Evolutionary conservation across 2,329 filamentous ascomycete species (phyloP).

Genomic region (Pestalotiopsis fici): DNA sequence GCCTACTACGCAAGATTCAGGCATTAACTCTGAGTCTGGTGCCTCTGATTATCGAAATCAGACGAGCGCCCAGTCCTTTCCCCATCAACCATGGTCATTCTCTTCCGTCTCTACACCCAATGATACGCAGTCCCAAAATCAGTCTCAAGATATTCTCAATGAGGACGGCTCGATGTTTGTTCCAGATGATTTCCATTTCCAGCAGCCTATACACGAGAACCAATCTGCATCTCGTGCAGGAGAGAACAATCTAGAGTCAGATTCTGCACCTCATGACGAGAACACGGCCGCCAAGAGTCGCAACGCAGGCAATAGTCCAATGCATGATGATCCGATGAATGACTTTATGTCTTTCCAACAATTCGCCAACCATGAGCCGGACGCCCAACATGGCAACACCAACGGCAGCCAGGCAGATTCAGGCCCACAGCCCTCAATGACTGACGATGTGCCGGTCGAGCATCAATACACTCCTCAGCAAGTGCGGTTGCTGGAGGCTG

Average conservation of each 20-base stretch:
- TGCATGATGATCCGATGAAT: too few relatives aligned
- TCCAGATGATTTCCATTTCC: background rate
- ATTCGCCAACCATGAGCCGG: too few relatives aligned
- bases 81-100: background rate
- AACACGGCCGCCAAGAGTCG: background rate
- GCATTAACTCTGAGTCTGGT: background rate
- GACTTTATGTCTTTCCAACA: too few relatives aligned
- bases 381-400: too few relatives aligned
- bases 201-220: background rate
- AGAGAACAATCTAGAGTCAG: background rate
- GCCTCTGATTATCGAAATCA: background rate
- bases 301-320: background rate
- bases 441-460: background rate
- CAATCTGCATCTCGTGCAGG: background rate
- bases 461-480: background rate
- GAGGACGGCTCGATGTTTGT: background rate
- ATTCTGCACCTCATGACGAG: background rate
- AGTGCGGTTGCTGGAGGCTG: background rate
- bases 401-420: too few relatives aligned
- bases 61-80: background rate
- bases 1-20: background rate
- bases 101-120: background rate
- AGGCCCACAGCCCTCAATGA: too few relatives aligned
- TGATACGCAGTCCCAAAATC: background rate
- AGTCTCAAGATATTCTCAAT: background rate